Evolutionary conservation across 1,139 yeast genomes (phyloP), one percentile per base, ranked within the genome.

Genomic region (Waltiozyma sp.): DNA sequence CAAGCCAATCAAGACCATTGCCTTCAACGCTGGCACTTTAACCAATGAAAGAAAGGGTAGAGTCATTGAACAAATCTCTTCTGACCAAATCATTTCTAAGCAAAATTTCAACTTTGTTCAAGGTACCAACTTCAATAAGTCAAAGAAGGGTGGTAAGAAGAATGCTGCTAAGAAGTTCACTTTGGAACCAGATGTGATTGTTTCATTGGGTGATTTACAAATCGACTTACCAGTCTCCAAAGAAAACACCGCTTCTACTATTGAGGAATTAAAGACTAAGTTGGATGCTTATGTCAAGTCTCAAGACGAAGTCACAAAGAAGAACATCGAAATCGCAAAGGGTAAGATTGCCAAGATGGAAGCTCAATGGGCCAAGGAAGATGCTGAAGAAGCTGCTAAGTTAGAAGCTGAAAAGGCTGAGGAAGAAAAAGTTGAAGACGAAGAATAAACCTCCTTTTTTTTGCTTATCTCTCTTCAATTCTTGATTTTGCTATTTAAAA

Each of bases 221-320:
- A 75, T 91, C 51, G 72, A 85, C 43, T 77, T 89, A 54, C 99
- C 99, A 59, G 71, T 81, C 49, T 75, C 80, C 57, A 69, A 75
- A 54, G 93, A 81, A 24, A 94, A 85, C 45, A 80, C 84, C 51
- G 72, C 82, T 40, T 65, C 66, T 43, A 77, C 94, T 50, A 64
- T 85, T 55, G 77, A 71, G 47, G 70, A 77, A 55, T 76, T 91
- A 65, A 79, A 80, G 70, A 76, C 73, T 57, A 88, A 93, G 64
- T 75, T 86, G 61, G 70, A 68, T 43, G 80, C 79, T 52, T 84
- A 76, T 66, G 70, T 75, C 63, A 73, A 73, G 43, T 80, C 80
- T 65, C 95, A 88, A 69, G 89, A 80, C 48, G 85, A 79, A 49
- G 88, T 81, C 60, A 87, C 96, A 48, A 74, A 78, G 62, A 75